These are phyloP conservation scores for Cyclostephanos tholiformis DNA, from an alignment of 108 stramenopile genomes.

Conservation along the genomic window DNA sequence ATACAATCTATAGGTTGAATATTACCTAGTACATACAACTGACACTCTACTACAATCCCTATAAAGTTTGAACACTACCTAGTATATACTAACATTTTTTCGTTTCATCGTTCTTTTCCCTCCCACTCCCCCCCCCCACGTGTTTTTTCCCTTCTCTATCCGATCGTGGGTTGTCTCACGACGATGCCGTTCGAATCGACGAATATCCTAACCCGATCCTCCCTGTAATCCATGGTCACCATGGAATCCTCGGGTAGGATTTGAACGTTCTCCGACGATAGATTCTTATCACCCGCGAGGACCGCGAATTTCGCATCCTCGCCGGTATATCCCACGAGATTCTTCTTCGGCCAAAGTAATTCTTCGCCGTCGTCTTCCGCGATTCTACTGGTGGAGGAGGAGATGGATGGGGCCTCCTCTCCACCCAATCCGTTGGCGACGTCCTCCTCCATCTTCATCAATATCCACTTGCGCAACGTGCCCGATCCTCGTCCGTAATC, in stretches of 20 bases:
- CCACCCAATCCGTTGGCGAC: neutral
- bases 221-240: slow-evolving; percentile 64
- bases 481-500: slow-evolving; percentile 30
- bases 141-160: neutral
- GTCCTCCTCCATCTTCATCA: slow-evolving; percentile 33
- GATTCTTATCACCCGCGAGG: slow-evolving; percentile 2
- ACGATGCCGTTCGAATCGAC: slow-evolving; percentile 56
- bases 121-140: neutral
- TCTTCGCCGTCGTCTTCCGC: neutral
- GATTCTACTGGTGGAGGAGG: neutral
- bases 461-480: slow-evolving; percentile 34
- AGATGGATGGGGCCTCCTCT: neutral
- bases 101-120: too few relatives aligned
- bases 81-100: too few relatives aligned
- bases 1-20: too few relatives aligned
- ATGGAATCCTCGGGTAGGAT: slow-evolving; percentile 51
- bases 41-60: too few relatives aligned
- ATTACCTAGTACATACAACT: too few relatives aligned
- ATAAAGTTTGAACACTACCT: too few relatives aligned
- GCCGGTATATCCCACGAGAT: slow-evolving; percentile 48
- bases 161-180: slow-evolving; percentile 20
- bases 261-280: slow-evolving; percentile 10
- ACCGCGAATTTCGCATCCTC: slow-evolving; percentile 48
- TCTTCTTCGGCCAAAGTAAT: slow-evolving; percentile 13
- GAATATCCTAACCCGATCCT: slow-evolving; percentile 62